Base-by-base conservation (phyloP, 1,284 basidiomycete genomes). In the Gomphus bonarii region DNA sequence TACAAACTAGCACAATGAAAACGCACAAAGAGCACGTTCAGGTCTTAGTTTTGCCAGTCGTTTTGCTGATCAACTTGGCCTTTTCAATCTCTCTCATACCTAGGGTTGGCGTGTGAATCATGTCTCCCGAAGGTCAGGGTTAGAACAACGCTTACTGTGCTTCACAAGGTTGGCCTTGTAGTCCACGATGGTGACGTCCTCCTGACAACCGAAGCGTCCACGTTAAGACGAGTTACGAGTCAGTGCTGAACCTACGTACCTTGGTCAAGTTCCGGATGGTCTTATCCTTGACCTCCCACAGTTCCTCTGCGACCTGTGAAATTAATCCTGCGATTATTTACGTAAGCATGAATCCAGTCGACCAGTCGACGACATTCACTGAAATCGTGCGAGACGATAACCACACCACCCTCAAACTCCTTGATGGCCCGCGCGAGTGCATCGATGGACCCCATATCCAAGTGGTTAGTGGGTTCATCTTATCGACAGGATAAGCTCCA, bases 331-430 rank as follows among this genome's bases (percentile, higher is more conserved):
- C 54, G 50, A 61, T 58, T 61, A 59, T 16, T 6, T 20, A 50
- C 14, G 43, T 43, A 10, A 25, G 14, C 22, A 18, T 9, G 16
- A n/a, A 33, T n/a, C 20, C 25, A 18, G 5, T 9, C 16, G 20
- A 40, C 3, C 3, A 48, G 1, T 14, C 18, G 50, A 36, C 7
- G 11, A 18, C 58, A 76, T 84, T 63, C 65, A 89, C 91, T 87
- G 87, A 97, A 97, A 72, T 97, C 92, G 77, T 97, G 94, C 49
- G 93, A 95, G 62, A 97, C 93, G 67, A 97, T 95, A 61, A 97
- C 95, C 53, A 98, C 97, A 69, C 95, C 95, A 61, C 97, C 95
- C 68, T 92, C 88, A 69, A 94, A 99, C 68, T 91, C 91, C 74
- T 97, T 97, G 78, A 99, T 98, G 53, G 95, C 95, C 33, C 73